Evolutionary conservation across 2,329 filamentous ascomycete species (phyloP).

Genomic region (Alternaria brassicicola): DNA sequence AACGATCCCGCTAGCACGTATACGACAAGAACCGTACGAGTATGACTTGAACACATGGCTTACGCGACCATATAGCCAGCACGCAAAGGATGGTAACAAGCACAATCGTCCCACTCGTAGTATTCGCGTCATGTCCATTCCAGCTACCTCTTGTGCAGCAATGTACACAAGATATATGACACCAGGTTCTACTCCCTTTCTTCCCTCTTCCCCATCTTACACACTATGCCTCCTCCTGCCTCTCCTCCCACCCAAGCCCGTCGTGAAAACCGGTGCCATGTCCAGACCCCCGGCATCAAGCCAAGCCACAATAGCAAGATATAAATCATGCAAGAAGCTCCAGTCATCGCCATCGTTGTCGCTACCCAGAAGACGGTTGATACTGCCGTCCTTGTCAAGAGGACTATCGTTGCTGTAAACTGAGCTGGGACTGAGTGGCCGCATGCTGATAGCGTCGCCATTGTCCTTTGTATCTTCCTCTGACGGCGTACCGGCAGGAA

Average conservation of each 20-base stretch:
- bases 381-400: neutral
- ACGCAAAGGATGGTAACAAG: too few species aligned
- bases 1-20: too few species aligned
- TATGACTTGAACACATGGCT: too few species aligned
- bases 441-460: neutral
- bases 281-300: neutral
- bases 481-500: neutral
- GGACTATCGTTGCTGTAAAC: neutral
- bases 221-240: neutral
- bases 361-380: neutral
- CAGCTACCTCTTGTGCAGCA: too few species aligned
- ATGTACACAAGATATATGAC: neutral
- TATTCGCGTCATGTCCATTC: too few species aligned
- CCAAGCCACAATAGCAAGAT: neutral
- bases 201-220: neutral
- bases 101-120: too few species aligned
- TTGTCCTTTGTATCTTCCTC: neutral
- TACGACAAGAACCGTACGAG: too few species aligned
- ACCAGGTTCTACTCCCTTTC: too few species aligned
- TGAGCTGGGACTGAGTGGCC: neutral
- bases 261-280: neutral
- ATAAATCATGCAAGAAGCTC: neutral
- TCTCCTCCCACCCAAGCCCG: neutral
- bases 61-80: too few species aligned
- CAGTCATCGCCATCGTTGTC: neutral